Conservation (phyloP, 768 basidiomycete genomes). For the Boletus sp. region DNA sequence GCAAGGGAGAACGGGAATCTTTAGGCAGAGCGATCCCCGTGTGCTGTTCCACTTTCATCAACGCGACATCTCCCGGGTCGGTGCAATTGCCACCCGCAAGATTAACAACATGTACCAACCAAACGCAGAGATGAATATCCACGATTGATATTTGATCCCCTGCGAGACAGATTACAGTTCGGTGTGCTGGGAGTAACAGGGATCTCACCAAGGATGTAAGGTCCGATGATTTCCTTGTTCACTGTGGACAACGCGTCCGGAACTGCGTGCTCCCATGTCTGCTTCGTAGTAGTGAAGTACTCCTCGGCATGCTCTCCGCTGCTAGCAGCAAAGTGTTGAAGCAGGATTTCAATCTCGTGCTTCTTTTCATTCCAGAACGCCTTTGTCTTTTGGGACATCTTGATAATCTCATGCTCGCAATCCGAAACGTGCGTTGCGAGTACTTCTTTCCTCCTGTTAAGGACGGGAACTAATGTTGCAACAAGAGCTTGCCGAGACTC, state of each 20-base stretch:
- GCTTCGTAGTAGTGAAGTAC: conserved; percentile 50
- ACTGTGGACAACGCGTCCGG: conserved; percentile 46
- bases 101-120: conserved; percentile 61
- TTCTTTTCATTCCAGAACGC: conserved; percentile 61
- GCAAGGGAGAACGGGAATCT: conserved; percentile 33
- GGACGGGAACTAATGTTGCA: conserved; percentile 36
- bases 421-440: conserved; percentile 52
- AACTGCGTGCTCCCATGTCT: conserved; percentile 53
- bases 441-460: conserved; percentile 49
- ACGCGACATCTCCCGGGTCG: conserved; percentile 51
- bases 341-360: conserved; percentile 39
- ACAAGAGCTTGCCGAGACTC: conserved; percentile 51
- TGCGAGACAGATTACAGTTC: conserved; percentile 24
- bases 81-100: conserved; percentile 52
- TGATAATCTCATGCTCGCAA: conserved; percentile 45
- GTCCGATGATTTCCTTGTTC: conserved; percentile 59
- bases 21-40: conserved; percentile 43
- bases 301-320: conserved; percentile 42
- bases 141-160: conserved; percentile 83
- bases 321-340: conserved; percentile 49
- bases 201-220: conserved; percentile 61
- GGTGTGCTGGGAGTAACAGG: not conserved
- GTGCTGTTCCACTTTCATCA: conserved; percentile 51
- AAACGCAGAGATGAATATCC: conserved; percentile 78
- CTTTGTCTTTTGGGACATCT: conserved; percentile 61